These are phyloP conservation scores for Adansonia digitata DNA, from an alignment of 345 rosid species.

Conservation along the genomic window DNA sequence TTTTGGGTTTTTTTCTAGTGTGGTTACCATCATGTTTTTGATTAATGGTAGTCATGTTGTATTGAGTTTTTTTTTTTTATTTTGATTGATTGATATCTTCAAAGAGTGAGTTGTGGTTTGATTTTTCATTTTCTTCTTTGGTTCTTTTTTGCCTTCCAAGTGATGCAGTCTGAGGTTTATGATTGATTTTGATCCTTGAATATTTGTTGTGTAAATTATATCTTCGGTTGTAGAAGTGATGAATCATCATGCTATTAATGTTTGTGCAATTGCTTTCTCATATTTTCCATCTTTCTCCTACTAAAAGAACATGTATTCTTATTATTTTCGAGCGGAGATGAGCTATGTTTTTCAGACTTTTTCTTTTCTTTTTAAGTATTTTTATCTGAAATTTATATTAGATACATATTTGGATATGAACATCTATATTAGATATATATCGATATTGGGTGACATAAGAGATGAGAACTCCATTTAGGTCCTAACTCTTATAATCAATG, in stretches of 20 bases:
- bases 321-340: too few species aligned
- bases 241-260: slow-evolving; percentile 17
- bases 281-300: not conserved
- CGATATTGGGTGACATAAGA: too few species aligned
- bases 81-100: slow-evolving; percentile 19
- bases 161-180: not conserved
- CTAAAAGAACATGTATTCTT: too few species aligned
- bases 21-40: slow-evolving; percentile 14
- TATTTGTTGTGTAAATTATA: slow-evolving; percentile 26
- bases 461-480: too few species aligned
- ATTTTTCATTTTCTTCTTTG: not conserved
- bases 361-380: not conserved
- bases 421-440: too few species aligned
- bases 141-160: not conserved
- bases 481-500: not conserved
- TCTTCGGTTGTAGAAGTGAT: slow-evolving; percentile 21
- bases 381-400: not conserved
- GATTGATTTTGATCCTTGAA: slow-evolving; percentile 19
- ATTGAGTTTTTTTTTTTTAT: not conserved
- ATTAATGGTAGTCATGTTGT: not conserved
- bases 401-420: too few species aligned
- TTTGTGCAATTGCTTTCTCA: slow-evolving; percentile 2
- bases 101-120: slow-evolving; percentile 50
- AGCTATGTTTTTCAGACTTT: too few species aligned
- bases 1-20: slow-evolving; percentile 2